These are phyloP conservation scores for Sporothrix euskadiensis DNA, from an alignment of 2,329 filamentous ascomycete genomes.

Conservation along the genomic window DNA sequence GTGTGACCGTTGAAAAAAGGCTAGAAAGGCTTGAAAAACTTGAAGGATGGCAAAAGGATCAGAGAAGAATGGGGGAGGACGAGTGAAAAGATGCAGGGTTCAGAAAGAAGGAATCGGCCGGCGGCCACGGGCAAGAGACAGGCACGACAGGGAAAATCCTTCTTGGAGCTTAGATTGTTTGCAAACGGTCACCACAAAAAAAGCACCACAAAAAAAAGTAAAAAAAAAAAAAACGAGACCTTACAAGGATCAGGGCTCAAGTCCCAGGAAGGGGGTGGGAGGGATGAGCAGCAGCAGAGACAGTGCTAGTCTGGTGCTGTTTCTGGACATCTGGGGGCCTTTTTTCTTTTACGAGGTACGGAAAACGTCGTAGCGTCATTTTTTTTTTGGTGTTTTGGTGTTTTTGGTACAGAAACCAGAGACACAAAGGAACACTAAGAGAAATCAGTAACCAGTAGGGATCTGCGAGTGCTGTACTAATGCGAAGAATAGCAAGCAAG, in stretches of 20 bases:
- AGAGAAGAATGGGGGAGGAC: background rate
- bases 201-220: background rate
- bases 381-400: background rate
- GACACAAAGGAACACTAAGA: background rate
- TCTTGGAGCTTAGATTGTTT: background rate
- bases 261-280: background rate
- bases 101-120: conserved; percentile 5
- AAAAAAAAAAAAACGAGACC: background rate
- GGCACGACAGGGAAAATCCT: background rate
- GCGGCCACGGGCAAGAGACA: background rate
- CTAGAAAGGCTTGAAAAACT: background rate
- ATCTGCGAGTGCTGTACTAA: background rate
- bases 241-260: conserved; percentile 19
- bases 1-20: background rate
- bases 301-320: background rate
- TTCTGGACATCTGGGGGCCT: background rate
- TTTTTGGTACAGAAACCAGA: no score
- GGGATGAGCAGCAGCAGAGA: background rate
- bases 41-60: background rate
- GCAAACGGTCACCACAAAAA: background rate
- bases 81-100: background rate
- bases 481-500: background rate
- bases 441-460: background rate
- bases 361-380: conserved; percentile 2
- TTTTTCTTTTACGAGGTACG: conserved; percentile 15